phyloP scores from a whole-genome alignment of 805 yeast species.

The Kuraishia piskuri region DNA sequence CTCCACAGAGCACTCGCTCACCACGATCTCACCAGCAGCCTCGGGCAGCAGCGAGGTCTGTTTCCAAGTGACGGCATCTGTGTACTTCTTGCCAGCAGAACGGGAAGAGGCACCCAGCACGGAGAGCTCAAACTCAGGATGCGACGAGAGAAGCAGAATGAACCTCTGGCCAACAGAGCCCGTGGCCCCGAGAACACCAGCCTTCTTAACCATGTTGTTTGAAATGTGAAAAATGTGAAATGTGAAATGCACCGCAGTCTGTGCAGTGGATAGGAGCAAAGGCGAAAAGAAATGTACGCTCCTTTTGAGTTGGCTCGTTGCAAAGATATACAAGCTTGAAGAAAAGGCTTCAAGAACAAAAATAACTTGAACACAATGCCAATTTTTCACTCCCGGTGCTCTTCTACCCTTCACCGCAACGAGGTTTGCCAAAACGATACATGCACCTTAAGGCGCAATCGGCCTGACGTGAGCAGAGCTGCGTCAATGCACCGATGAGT shows the following conservation, averaged over 20 bases:
- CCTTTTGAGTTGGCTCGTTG: too few species aligned
- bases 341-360: too few species aligned
- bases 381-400: too few species aligned
- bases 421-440: too few species aligned
- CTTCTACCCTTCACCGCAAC: too few species aligned
- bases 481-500: not conserved
- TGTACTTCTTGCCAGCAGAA: slow-evolving; percentile 85
- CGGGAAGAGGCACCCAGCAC: slow-evolving; percentile 90
- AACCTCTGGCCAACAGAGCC: slow-evolving; percentile 98
- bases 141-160: slow-evolving; percentile 72
- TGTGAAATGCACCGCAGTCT: too few species aligned
- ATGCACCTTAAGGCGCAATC: not conserved
- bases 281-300: too few species aligned
- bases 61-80: slow-evolving; percentile 88
- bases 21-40: slow-evolving; percentile 50
- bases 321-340: too few species aligned
- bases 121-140: slow-evolving; percentile 81
- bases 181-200: slow-evolving; percentile 96
- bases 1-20: slow-evolving; percentile 69
- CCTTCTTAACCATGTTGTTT: slow-evolving; percentile 31
- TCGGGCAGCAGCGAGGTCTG: slow-evolving; percentile 81
- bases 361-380: too few species aligned
- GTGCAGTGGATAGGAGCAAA: too few species aligned
- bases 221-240: not conserved
- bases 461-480: not conserved